Evolutionary conservation across 306 rosid species (phyloP), one percentile per base, ranked within the genome.

Genomic region (Lathyrus sativus): DNA sequence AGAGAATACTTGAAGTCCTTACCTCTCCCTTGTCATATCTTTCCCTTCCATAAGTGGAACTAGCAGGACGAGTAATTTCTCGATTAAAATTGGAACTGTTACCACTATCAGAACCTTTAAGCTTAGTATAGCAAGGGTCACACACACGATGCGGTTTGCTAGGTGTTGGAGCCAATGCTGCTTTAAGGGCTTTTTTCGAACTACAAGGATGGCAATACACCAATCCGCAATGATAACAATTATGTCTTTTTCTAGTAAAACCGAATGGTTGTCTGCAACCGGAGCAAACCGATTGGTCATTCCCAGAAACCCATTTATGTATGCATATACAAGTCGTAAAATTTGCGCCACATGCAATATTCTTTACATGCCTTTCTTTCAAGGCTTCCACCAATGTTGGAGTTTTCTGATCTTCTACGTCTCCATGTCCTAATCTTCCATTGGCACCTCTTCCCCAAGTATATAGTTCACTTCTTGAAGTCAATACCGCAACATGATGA

Each of bases 141-240:
- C 99, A 95, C 11, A 95, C 99, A 1, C 99, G 95, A 76, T 90
- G 96, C 5, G 96, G 99, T 79, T 95, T 95, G 74, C 99, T 88
- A 17, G 97, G 97, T 15, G 92, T 90, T 14, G 97, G 95, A 76
- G 99, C 99, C 82, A 95, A 75, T 71, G 97, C 91, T 57, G 96
- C 97, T 80, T 41, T 84, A 50, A 77, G 22, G 51, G 95, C 96
- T 76, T 88, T 95, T 77, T 83, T 95, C 54, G 99, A 95, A 67
- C 99, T 90, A 78, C 99, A 95, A 71, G 88, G 87, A 83, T 95
- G 96, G 60, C 99, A 95, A 81, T 81, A 88, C 53, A 95, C 95
- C 68, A 95, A 75, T 62, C 99, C 99, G 71, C 99, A 95, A 67
- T 90, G 79, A 73, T 95, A 95, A 73, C 99, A 95, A 38, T 91